These are phyloP conservation scores for Torulaspora quercuum DNA, from an alignment of 805 yeast genomes.

Conservation along the genomic window DNA sequence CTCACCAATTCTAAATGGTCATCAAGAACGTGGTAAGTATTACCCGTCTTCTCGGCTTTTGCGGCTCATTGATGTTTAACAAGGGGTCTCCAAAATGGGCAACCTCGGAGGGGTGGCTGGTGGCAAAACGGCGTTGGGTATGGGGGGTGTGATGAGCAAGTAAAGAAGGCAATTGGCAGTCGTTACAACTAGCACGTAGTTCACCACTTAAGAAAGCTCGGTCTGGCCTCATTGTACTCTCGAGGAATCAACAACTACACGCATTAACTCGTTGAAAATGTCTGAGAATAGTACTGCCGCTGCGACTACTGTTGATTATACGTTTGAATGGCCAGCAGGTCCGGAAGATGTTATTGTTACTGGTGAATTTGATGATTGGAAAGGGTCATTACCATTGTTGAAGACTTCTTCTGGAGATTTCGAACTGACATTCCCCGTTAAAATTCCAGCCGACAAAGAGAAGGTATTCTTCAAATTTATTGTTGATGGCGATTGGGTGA, in stretches of 20 bases:
- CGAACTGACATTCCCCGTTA: conserved; percentile 55
- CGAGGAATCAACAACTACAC: no score
- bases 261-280: no score
- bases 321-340: conserved; percentile 47
- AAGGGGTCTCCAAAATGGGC: no score
- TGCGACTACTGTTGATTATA: conserved; percentile 21
- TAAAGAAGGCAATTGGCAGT: no score
- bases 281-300: conserved; percentile 3
- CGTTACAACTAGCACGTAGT: no score
- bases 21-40: no score
- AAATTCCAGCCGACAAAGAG: conserved; percentile 32
- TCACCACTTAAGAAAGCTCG: no score
- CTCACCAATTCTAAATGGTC: not conserved
- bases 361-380: conserved; percentile 70
- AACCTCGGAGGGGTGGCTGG: conserved; percentile 7
- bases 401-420: conserved; percentile 60
- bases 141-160: no score
- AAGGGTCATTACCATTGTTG: conserved; percentile 55
- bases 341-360: conserved; percentile 59
- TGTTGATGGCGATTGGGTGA: conserved; percentile 66
- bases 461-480: conserved; percentile 53
- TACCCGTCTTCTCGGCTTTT: no score
- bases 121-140: conserved; percentile 4
- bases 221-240: not conserved
- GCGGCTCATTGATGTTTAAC: no score